Percentiles rank a stretch among this genome's conserved stretches.
phyloP scores from a whole-genome alignment of 352 stramenopile genomes.

The Globisporangium heterothallicum region DNA sequence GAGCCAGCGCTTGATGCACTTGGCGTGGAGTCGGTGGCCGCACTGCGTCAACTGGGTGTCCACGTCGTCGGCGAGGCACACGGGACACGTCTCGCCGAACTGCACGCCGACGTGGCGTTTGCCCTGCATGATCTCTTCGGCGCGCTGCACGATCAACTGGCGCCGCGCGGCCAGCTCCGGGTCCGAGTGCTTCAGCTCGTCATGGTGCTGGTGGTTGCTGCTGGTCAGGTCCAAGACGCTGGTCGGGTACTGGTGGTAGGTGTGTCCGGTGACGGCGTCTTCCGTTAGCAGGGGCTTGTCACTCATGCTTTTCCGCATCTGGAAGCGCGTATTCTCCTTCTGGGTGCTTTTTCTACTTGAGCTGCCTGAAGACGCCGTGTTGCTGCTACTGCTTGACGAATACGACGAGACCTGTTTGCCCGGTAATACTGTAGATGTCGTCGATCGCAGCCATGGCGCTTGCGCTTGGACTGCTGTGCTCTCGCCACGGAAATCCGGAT shows the following conservation, averaged over 20 bases:
- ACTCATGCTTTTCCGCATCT: conserved; percentile 26
- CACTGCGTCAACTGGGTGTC: conserved; percentile 63
- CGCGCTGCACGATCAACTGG: conserved; percentile 40
- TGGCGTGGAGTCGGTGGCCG: conserved; percentile 65
- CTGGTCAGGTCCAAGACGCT: conserved; percentile 25
- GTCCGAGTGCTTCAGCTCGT: conserved; percentile 20
- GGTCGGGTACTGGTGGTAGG: conserved; percentile 8
- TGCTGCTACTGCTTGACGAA: neutral
- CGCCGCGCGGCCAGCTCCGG: conserved; percentile 20
- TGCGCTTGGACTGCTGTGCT: neutral
- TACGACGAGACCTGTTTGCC: conserved; percentile 10
- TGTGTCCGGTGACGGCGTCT: neutral
- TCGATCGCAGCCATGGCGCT: conserved; percentile 8
- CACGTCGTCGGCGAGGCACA: conserved; percentile 69
- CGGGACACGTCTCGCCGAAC: conserved; percentile 54
- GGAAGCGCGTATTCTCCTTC: conserved; percentile 10
- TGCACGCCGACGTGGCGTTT: conserved; percentile 66
- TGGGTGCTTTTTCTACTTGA: neutral
- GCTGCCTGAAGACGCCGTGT: no score
- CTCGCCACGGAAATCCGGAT: neutral
- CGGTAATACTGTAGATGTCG: no score
- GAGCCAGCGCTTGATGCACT: conserved; percentile 76
- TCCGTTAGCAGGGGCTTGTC: conserved; percentile 20
- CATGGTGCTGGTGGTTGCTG: conserved; percentile 14
- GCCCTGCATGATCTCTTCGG: conserved; percentile 55